Base-by-base conservation (phyloP, 805 yeast species). In the Candida alai region DNA sequence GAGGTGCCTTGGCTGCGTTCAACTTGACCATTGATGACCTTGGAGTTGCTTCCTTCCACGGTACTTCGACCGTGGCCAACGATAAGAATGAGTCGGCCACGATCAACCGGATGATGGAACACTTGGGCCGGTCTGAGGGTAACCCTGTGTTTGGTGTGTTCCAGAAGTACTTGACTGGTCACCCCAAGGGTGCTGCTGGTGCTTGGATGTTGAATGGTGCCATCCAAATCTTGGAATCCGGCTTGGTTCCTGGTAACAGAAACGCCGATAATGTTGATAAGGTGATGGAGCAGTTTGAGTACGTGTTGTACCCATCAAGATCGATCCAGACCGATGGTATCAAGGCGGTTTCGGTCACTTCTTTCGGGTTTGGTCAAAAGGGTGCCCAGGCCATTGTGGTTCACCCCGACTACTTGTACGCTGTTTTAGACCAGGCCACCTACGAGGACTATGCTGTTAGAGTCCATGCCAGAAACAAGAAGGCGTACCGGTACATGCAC, bases 121-220 rank as follows among this genome's bases (percentile, higher is more conserved):
- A 93, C 60, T 73, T 93, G 58, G 98, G 97, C 50, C 83, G 99
- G 70, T 70, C 95, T 37, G 88, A 85, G 70, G 99, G 99, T 70
- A 94, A 93, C 70, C 95, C 98, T 44, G 89, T 94, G 32, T 74
- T 83, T 50, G 97, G 97, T 77, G 94, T 93, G 36, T 90, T 94
- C 95, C 99, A 93, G 70, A 93, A 93, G 69, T 93, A 76, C 79
- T 78, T 93, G 58, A 93, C 99, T 52, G 99, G 99, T 69, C 99
- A 93, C 74, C 98, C 98, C 54, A 93, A 93, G 84, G 99, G 99
- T 78, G 98, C 98, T 52, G 99, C 99, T 39, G 99, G 97, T 76
- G 97, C 99, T 39, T 93, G 98, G 98, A 93, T 93, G 98, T 70
- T 93, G 76, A 94, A 93, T 65, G 99, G 99, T 67, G 96, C 87